Base-by-base conservation (phyloP, 2,329 filamentous ascomycete genomes). In the Cercospora sp. region DNA sequence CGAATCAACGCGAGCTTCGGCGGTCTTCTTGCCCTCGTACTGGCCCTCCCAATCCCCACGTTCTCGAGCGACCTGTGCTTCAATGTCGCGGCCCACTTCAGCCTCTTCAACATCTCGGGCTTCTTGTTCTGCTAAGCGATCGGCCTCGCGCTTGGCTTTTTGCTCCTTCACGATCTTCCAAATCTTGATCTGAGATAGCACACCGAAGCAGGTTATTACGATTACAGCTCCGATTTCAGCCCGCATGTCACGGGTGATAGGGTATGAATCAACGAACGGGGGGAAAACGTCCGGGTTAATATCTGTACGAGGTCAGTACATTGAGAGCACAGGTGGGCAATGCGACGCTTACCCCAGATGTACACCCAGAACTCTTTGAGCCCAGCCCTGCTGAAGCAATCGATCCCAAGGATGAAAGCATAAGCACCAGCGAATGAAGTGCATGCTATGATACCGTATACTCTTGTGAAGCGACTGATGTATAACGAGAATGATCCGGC, bases 281-380 rank as follows among this genome's bases (percentile, higher is more conserved):
- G 94, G 94, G 75, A 98, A 98, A 0, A 93, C 82, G 61, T 91
- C 85, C 51, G 88, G 83, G 78, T 97, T 97, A 45, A 98, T 80
- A 57, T 82, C 86, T 88, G 69, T 31, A 51, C 20, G 75, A 20
- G 48, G 53, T 68, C 64, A 69, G 63, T 59, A 28, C 12, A 58
- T 28, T 30, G 20, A 20, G 66, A 48, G 20, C 42, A 20, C n/a
- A 18, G 18, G 30, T 66, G 26, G n/a, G 36, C 28, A 28, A 28
- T 65, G 55, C 23, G 36, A 4, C 16, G 78, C 85, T 79, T 78
- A 88, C 86, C 83, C 94, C 94, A 98, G 42, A 97, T 85, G 78
- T 96, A 98, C 5, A 92, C 86, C 94, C 94, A 98, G 73, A 97
- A 97, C 78, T 98, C 94, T 79, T 97, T 97, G 74, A 97, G 82